Evolutionary conservation across 73 alveolate genomes (phyloP).

Genomic region (Stentor roeselii): DNA sequence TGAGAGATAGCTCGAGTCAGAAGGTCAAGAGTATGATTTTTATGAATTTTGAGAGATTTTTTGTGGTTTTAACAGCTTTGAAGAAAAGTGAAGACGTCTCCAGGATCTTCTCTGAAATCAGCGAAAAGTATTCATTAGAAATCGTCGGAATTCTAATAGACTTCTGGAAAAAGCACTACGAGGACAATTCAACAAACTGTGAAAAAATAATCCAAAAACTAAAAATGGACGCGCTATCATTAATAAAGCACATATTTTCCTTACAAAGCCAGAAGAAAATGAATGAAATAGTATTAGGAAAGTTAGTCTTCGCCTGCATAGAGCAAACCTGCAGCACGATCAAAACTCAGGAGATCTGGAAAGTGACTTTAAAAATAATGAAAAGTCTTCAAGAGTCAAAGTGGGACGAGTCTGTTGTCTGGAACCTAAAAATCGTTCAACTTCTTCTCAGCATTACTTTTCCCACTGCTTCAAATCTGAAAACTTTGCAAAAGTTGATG

Average conservation of each 20-base stretch:
- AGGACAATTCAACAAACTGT: background rate
- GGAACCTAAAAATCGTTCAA: background rate
- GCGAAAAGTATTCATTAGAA: background rate
- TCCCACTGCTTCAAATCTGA: background rate
- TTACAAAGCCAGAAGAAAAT: background rate
- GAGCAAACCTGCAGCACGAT: background rate
- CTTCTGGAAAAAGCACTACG: background rate
- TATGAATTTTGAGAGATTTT: background rate
- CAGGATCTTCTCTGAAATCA: background rate
- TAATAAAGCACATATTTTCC: too few relatives aligned
- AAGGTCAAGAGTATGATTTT: too few relatives aligned
- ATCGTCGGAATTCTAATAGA: background rate
- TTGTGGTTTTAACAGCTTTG: background rate
- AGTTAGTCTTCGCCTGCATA: background rate
- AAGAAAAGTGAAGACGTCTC: background rate
- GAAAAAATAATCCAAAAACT: background rate
- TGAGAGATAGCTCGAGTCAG: background rate
- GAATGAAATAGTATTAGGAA: background rate
- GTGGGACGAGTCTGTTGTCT: background rate
- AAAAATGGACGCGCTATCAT: background rate
- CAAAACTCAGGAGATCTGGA: background rate
- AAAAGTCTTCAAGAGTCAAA: background rate
- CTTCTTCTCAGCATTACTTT: background rate
- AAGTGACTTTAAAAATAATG: background rate
- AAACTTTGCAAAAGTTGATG: background rate